Percentiles rank a stretch among this genome's conserved stretches.
These are phyloP conservation scores for Yarrowia sp. DNA, from an alignment of 805 yeast genomes.

Conservation along the genomic window DNA sequence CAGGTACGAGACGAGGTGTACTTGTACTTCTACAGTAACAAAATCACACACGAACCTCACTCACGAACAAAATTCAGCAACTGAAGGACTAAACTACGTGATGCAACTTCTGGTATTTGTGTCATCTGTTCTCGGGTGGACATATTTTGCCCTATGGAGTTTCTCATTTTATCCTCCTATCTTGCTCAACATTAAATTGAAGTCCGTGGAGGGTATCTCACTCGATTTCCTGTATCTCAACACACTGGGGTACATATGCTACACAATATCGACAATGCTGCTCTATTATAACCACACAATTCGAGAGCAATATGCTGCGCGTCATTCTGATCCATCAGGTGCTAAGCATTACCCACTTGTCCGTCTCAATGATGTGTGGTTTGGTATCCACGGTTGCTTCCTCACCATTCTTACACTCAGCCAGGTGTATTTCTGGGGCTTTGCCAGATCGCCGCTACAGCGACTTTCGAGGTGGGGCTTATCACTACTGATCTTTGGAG, in stretches of 20 bases:
- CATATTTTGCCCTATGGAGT: conserved; percentile 34
- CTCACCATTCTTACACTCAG: conserved; percentile 39
- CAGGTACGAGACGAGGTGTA: too few relatives aligned
- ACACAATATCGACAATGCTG: conserved; percentile 36
- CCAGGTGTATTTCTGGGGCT: conserved; percentile 42
- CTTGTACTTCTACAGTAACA: too few relatives aligned
- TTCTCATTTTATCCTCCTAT: conserved; percentile 41
- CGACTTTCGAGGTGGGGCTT: conserved; percentile 34
- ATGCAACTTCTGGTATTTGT: background rate
- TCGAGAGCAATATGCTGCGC: conserved; percentile 38
- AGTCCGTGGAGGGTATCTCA: conserved; percentile 41
- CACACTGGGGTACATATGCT: conserved; percentile 39
- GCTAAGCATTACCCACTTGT: conserved; percentile 40
- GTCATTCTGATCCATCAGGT: conserved; percentile 29
- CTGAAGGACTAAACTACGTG: background rate
- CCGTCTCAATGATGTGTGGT: conserved; percentile 45
- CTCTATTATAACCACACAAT: conserved; percentile 37
- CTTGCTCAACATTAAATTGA: conserved; percentile 34
- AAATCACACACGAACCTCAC: background rate
- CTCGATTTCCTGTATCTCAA: conserved; percentile 39
- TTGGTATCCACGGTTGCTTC: conserved; percentile 45
- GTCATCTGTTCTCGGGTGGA: conserved; percentile 14
- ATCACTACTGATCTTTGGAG: conserved; percentile 28
- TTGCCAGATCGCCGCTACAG: conserved; percentile 37
- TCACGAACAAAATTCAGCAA: background rate